Evolutionary conservation across 495 filamentous ascomycete species (phyloP), one percentile per base, ranked within the genome.

Genomic region (Hypomontagnella submonticulosa): DNA sequence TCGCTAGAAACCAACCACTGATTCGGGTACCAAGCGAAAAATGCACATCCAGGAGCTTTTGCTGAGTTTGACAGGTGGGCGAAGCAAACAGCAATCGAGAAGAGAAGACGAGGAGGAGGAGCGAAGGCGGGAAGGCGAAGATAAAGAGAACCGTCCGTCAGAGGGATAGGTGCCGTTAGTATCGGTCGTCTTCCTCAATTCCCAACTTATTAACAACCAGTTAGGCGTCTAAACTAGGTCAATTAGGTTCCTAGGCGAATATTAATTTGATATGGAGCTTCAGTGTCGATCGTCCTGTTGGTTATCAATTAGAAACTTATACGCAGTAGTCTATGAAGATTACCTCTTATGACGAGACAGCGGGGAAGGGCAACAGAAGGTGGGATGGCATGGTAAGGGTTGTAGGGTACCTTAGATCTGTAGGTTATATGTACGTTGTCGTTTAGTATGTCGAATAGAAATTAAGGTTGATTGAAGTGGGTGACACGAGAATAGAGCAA

Each of bases 1-100:
- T 61, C 40, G 61, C 54, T 44, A 50, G 34, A 44, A 27, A 58
- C 38, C 56, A 69, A 63, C 55, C 43, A 32, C 46, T 47, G 46
- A 57, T 58, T 63, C 37, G 37, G 55, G 37, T 30, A 63, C 60
- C 32, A 57, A 43, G 23, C 11, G n/a, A 40, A 23, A 18, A 40
- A 32, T 23, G 37, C 38, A 23, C 44, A 33, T 57, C 49, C 49
- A 49, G 40, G 12, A 23, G 11, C 38, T 36, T 33, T 48, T 48
- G 16, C 54, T 33, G 19, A 37, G 58, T 54, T 19, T 30, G 23
- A 27, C 13, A 50, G 11, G 8, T 36, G 40, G 40, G 54, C 3
- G 47, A 59, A 57, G 59, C 42, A 50, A 67, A 57, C 58, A 58
- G 47, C 36, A 23, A 48, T 53, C 52, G 47, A 53, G 3, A 41